Conservation (phyloP, 768 basidiomycete species). For the Cystoderma amianthinum region DNA sequence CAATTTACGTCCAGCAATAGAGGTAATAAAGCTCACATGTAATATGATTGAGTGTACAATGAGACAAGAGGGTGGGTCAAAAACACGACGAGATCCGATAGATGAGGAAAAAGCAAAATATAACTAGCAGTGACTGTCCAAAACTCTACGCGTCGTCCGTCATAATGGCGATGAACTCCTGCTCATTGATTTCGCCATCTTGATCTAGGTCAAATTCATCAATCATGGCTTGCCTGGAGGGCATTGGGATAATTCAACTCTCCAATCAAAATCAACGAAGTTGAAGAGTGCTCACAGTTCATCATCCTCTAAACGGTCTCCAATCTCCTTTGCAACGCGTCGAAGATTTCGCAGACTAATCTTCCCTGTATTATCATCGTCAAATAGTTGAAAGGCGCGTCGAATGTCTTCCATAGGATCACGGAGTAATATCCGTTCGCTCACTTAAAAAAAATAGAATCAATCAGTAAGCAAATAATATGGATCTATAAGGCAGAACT, state of each 20-base stretch:
- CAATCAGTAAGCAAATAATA: conserved; percentile 8
- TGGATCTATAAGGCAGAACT: conserved; percentile 1
- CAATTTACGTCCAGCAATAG: no score
- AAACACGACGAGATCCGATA: no score
- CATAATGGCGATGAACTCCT: conserved; percentile 97
- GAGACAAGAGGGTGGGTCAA: no score
- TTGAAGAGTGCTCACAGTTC: conserved; percentile 68
- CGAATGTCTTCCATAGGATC: conserved; percentile 97
- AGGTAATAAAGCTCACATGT: no score
- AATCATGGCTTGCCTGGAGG: conserved; percentile 93
- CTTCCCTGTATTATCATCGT: conserved; percentile 93
- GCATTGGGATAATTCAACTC: conserved; percentile 3
- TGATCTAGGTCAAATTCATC: conserved; percentile 99
- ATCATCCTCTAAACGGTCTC: conserved; percentile 91
- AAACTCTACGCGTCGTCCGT: conserved; percentile 70
- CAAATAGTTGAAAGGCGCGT: conserved; percentile 93
- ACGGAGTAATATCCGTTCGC: conserved; percentile 84
- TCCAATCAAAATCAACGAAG: not conserved
- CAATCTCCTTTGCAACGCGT: conserved; percentile 94
- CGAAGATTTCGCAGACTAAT: conserved; percentile 87
- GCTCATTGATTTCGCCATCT: conserved; percentile 94
- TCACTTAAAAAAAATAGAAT: conserved; percentile 52
- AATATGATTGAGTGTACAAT: no score
- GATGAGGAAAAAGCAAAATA: no score
- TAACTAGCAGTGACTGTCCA: no score